Conservation (phyloP, 2,329 filamentous ascomycete genomes). For the Colletotrichum sp. region DNA sequence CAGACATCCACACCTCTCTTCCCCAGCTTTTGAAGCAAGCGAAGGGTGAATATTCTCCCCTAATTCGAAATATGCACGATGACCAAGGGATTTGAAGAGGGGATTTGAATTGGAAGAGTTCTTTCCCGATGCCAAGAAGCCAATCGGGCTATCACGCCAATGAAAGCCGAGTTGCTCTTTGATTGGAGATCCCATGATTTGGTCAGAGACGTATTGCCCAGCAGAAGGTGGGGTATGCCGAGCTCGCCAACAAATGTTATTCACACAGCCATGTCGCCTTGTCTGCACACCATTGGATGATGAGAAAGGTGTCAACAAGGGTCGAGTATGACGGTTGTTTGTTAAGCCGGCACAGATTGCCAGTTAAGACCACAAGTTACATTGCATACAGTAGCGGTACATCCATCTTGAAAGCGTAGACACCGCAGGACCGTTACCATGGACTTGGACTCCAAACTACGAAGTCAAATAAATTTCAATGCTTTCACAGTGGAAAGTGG, state of each 20-base stretch:
- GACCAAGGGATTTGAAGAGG: neutral
- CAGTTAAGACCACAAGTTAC: neutral
- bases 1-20: neutral
- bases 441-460: neutral
- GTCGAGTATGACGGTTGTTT: neutral
- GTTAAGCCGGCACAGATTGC: neutral
- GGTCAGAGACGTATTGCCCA: neutral
- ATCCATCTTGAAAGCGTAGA: neutral
- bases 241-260: neutral
- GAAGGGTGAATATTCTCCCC: neutral
- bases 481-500: rapidly evolving
- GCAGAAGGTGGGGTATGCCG: neutral
- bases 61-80: neutral
- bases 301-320: neutral
- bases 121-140: neutral
- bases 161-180: neutral
- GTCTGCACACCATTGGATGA: neutral
- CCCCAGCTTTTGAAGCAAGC: neutral
- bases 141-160: neutral
- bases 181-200: neutral
- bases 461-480: neutral
- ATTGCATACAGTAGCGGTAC: neutral
- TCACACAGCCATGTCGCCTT: neutral
- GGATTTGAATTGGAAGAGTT: neutral
- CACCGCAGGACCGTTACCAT: neutral